A percentile compares a stretch with the other conserved stretches of the same genome.
Conservation (phyloP, 2,329 filamentous ascomycete species). For the Catunica adiposa region DNA sequence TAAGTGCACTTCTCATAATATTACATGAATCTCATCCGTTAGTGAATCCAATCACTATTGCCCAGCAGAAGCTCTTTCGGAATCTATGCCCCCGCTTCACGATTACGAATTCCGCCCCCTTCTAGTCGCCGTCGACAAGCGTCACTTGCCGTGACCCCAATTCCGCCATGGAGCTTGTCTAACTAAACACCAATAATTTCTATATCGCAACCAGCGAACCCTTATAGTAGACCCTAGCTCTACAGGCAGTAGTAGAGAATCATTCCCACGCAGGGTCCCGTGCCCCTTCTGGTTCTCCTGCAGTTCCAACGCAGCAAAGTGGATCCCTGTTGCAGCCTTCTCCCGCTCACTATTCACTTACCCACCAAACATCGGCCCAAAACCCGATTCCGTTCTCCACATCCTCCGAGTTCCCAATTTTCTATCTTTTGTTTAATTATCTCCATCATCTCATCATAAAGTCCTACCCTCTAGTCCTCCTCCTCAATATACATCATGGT, state of each 20-base stretch:
- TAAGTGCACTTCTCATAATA: no score
- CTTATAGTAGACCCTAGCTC: background rate
- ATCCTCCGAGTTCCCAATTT: background rate
- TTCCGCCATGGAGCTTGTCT: background rate
- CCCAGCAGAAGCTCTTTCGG: background rate
- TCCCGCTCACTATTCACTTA: background rate
- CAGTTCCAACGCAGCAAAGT: background rate
- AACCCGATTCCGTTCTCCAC: background rate
- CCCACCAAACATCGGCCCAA: background rate
- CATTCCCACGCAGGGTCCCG: background rate
- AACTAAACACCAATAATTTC: background rate
- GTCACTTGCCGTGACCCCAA: background rate
- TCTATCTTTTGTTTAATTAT: no score
- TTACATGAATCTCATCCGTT: background rate
- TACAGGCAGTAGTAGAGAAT: no score
- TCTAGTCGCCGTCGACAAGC: constrained; percentile 12
- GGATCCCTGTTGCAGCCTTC: background rate
- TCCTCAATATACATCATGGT: constrained; percentile 18
- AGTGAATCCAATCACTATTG: background rate
- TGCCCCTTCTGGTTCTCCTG: background rate
- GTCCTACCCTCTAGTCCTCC: background rate
- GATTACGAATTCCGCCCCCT: background rate
- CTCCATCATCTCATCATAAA: no score
- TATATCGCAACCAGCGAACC: background rate
- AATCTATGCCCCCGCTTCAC: background rate